phyloP scores from a whole-genome alignment of 225 moss, liverwort and hornwort genomes.

The Rhytidiadelphus loreus region DNA sequence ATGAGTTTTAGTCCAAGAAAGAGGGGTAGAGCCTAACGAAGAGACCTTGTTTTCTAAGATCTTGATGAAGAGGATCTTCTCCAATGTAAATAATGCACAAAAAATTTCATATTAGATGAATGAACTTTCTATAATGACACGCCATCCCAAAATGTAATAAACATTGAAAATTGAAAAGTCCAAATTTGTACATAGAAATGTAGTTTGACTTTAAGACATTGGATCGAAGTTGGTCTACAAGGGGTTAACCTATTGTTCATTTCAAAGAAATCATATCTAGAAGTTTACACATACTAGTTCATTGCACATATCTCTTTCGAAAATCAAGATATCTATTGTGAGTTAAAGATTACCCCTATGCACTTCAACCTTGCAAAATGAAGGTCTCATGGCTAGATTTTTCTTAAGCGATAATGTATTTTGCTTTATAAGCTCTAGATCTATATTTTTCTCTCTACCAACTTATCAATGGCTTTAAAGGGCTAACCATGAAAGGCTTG shows the following conservation, averaged over 20 bases:
- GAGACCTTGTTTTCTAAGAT: not conserved
- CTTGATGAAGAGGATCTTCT: accelerated
- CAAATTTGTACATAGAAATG: not conserved
- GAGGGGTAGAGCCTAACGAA: accelerated
- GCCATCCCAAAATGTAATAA: not conserved
- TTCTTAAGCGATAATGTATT: too few species aligned
- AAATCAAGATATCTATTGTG: not conserved
- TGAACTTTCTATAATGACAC: not conserved
- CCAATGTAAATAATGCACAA: accelerated
- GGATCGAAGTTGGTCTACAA: not conserved
- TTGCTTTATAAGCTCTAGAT: too few species aligned
- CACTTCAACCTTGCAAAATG: not conserved
- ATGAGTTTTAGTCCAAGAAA: not conserved
- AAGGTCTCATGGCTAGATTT: too few species aligned
- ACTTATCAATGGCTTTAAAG: too few species aligned
- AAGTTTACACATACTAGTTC: not conserved
- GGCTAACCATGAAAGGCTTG: too few species aligned
- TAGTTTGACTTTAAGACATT: accelerated
- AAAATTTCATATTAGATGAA: not conserved
- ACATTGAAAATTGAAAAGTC: not conserved
- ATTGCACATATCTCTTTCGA: not conserved
- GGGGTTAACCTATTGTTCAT: accelerated
- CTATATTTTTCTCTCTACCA: too few species aligned
- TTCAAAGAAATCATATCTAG: not conserved
- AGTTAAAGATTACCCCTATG: not conserved